phyloP scores from a whole-genome alignment of 495 filamentous ascomycete species.

The Neurospora cerealis region DNA sequence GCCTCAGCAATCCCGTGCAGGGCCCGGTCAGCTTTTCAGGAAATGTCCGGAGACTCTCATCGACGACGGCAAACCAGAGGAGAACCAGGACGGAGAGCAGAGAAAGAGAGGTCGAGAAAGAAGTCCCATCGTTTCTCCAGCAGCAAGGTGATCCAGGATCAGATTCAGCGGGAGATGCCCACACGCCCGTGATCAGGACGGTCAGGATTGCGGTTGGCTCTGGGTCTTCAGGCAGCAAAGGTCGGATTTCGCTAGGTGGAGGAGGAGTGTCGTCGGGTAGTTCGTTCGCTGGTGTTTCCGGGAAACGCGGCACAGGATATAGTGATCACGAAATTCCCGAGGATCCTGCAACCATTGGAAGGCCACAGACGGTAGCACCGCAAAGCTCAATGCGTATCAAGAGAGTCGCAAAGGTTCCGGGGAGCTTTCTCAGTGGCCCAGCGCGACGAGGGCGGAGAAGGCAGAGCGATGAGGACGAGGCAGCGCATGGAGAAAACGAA shows the following conservation, averaged over 20 bases:
- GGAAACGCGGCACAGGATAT: constrained; percentile 20
- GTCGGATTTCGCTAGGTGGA: not conserved
- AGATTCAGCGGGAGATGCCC: constrained; percentile 40
- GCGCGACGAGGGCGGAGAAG: constrained; percentile 61
- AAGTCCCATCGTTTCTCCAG: constrained; percentile 4
- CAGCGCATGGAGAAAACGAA: constrained; percentile 27
- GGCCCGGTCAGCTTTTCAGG: not conserved
- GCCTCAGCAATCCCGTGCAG: constrained; percentile 38
- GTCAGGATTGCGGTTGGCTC: constrained; percentile 44
- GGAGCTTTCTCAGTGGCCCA: constrained; percentile 64
- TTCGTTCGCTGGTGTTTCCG: constrained; percentile 29
- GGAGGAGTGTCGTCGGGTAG: constrained; percentile 20
- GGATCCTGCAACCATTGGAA: constrained; percentile 30
- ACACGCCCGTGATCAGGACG: constrained; percentile 59
- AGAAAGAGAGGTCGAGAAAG: constrained; percentile 24
- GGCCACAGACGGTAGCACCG: constrained; percentile 42
- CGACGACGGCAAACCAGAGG: not conserved
- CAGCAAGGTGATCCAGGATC: constrained; percentile 5
- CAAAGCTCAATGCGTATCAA: constrained; percentile 67
- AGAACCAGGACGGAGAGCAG: constrained; percentile 22
- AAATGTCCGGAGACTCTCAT: not conserved
- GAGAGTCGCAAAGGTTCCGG: constrained; percentile 58
- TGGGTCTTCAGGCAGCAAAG: constrained; percentile 29
- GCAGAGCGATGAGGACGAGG: constrained; percentile 63
- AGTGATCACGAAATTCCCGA: constrained; percentile 30